Evolutionary conservation across 257 asterid genomes (phyloP).

Genomic region (Nicotiana benthamiana): DNA sequence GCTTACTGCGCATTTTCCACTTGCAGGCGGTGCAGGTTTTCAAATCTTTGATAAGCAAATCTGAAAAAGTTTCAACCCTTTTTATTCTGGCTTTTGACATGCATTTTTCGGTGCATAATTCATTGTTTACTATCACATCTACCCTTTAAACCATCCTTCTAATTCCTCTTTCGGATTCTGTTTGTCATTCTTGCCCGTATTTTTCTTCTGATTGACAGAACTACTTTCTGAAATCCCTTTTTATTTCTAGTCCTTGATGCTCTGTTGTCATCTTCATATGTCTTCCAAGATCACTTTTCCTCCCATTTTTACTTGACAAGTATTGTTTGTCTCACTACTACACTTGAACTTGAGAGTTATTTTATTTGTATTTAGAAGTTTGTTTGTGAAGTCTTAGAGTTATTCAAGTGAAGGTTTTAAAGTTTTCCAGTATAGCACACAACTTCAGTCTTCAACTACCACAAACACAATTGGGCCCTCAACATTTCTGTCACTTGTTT

Average conservation of each 20-base stretch:
- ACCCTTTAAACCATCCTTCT: neutral
- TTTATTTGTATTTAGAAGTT: neutral
- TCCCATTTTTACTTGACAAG: neutral
- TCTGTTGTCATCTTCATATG: neutral
- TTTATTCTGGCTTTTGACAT: constrained; percentile 15
- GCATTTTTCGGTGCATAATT: constrained; percentile 21
- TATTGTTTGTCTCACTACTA: neutral
- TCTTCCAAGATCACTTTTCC: neutral
- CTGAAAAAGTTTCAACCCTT: constrained; percentile 25
- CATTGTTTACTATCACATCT: neutral
- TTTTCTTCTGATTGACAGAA: neutral
- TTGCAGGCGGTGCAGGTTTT: constrained; percentile 98
- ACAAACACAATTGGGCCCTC: too few relatives aligned
- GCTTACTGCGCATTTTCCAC: constrained; percentile 93
- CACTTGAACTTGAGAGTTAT: neutral
- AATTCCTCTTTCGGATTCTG: neutral
- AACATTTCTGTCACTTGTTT: neutral
- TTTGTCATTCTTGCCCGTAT: neutral
- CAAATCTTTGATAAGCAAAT: constrained; percentile 67
- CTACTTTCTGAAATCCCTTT: neutral
- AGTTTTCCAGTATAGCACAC: neutral
- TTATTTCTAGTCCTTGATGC: neutral
- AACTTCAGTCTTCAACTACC: neutral
- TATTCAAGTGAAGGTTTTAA: neutral
- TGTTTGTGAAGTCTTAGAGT: neutral